These are phyloP conservation scores for Coniochaeta sp. DNA, from an alignment of 2,329 filamentous ascomycete genomes.

Conservation along the genomic window DNA sequence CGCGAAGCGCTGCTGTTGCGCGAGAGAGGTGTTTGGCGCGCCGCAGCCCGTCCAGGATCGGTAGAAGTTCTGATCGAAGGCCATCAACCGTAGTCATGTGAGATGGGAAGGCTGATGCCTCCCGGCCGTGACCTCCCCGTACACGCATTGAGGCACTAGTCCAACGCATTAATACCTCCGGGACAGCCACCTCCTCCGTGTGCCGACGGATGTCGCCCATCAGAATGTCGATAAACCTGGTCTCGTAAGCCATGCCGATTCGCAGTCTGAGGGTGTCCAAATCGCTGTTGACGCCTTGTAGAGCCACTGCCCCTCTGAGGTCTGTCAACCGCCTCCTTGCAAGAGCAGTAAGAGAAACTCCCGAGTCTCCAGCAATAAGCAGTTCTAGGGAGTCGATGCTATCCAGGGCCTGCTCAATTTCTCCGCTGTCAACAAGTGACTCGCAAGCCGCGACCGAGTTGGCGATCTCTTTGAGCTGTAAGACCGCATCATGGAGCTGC, in stretches of 20 bases:
- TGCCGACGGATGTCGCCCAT: conserved; percentile 77
- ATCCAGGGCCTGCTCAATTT: conserved; percentile 73
- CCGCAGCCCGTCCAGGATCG: conserved; percentile 71
- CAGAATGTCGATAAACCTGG: conserved; percentile 69
- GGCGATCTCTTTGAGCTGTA: conserved; percentile 75
- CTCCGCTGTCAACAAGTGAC: conserved; percentile 71
- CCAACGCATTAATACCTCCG: conserved; percentile 79
- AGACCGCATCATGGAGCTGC: conserved; percentile 73
- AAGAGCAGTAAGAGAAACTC: conserved; percentile 23
- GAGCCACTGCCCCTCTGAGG: conserved; percentile 67
- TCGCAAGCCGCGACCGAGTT: conserved; percentile 71
- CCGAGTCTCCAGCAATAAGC: conserved; percentile 67
- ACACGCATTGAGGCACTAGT: conserved; percentile 67
- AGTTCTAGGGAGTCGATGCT: conserved; percentile 71
- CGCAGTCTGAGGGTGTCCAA: conserved; percentile 68
- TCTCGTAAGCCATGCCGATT: conserved; percentile 82
- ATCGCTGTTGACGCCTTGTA: conserved; percentile 74
- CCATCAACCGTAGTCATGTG: conserved; percentile 70
- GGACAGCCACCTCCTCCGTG: conserved; percentile 60
- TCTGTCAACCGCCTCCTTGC: conserved; percentile 48
- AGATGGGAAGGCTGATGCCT: conserved; percentile 64
- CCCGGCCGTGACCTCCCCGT: conserved; percentile 59
- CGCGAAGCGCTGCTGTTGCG: conserved; percentile 78
- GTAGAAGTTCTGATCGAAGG: conserved; percentile 63
- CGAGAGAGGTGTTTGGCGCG: conserved; percentile 71